Evolutionary conservation across 2,329 filamentous ascomycete genomes (phyloP), one percentile per base, ranked within the genome.

Genomic region (Pestalotiopsis fici): DNA sequence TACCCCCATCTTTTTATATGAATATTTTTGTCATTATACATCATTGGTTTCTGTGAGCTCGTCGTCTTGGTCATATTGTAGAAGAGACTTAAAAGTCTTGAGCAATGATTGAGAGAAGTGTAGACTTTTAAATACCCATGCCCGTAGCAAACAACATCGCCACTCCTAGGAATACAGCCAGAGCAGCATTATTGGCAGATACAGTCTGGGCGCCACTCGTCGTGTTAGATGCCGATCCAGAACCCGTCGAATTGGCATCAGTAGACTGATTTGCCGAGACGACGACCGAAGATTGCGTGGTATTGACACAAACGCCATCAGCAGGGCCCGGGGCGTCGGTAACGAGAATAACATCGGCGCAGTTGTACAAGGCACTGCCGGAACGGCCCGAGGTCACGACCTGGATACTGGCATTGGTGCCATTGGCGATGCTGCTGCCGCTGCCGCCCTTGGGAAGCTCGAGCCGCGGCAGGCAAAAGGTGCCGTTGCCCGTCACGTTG

Each of bases 291-390:
- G 80, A 81, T 57, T 93, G 81, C 11, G 84, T 88, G 70, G 83
- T 84, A 71, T 88, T 91, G 25, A 60, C 57, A 35, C 57, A 60
- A 13, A 60, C 57, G 18, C 28, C 27, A 60, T 37, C 28, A 0
- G 27, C 57, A 18, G 57, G 57, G 31, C 27, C 57, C 15, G 28
- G 13, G 2, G 57, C 57, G n/a, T 37, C n/a, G 15, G 13, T 28
- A 21, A 60, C 57, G 80, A 95, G 90, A 28, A 87, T 90, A 71
- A 94, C 87, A 73, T 95, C 92, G 74, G 91, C 90, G 78, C 92
- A 95, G 78, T 90, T 92, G 79, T 93, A 94, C 37, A 94, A 80
- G 18, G 91, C 89, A 50, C 83, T 85, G 23, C 83, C 86, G 3
- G 81, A 82, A 25, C 86, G 82, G 31, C 88, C 89, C 59, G 88